Evolutionary conservation across 345 rosid species (phyloP), one percentile per base, ranked within the genome.

Genomic region (Gossypium mustelinum): DNA sequence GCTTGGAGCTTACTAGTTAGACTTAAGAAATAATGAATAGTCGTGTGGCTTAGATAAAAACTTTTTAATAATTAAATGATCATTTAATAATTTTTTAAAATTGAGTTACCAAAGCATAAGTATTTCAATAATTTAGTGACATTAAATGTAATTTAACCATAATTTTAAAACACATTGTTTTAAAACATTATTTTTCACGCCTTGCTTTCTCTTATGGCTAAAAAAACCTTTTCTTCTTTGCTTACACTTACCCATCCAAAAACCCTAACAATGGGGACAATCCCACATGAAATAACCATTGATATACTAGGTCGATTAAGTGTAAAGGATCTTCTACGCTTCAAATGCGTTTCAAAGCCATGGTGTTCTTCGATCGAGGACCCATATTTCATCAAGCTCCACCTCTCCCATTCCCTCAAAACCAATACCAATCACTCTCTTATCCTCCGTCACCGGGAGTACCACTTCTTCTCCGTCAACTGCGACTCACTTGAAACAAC

Each of bases 311-410:
- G 57, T 11, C 81, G 64, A 3, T 73, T 85, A 2, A 82, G 84
- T 0, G 81, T 77, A 9, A 51, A 80, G 24, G 27, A 78, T 34
- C 80, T 87, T 34, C 67, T 85, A 34, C 88, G 88, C 41, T 81
- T 77, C 77, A 75, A 84, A 7, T 55, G 70, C 58, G 75, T 83
- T 7, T 81, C 87, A 14, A 82, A 57, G 27, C 78, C 78, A 4
- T 50, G 79, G 34, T 63, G 77, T 18, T 8, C 6, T 62, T 17
- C 74, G 18, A 85, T 87, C 73, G 85, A 83, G 68, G 5, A 57
- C 51, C 83, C n/a, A 0, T 25, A 70, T 29, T 87, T 72, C 66
- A 72, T 56, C 75, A 72, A 72, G 24, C 41, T 18, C 11, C 67
- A 72, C 6, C 39, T 72, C 55, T 57, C 65, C 54, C 54, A 7